phyloP scores from a whole-genome alignment of 2,329 filamentous ascomycete species.

The Fulvia fulva region DNA sequence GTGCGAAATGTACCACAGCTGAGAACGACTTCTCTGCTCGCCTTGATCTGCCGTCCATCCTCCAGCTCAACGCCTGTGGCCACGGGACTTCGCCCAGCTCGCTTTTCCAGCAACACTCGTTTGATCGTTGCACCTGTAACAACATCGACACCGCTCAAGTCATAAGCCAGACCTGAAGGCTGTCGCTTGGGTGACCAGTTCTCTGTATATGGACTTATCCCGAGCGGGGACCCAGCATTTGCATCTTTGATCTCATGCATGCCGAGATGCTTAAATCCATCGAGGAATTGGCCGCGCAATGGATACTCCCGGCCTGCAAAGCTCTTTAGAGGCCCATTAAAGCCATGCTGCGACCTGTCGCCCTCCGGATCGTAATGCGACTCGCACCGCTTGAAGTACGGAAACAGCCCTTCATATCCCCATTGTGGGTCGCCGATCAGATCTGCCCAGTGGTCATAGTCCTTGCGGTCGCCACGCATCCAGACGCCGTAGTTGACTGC shows the following conservation, averaged over 20 bases:
- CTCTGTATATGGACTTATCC: not conserved
- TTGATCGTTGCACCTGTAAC: not conserved
- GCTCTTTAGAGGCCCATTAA: not conserved
- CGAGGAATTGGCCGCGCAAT: not conserved
- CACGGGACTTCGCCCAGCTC: not conserved
- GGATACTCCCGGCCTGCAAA: not conserved
- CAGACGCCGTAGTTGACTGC: conserved; percentile 1
- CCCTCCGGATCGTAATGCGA: conserved; percentile 4
- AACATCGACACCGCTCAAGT: not conserved
- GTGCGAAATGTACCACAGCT: conserved; percentile 38
- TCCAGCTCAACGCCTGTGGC: not conserved
- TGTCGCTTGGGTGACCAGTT: conserved; percentile 1
- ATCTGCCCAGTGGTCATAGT: conserved; percentile 6
- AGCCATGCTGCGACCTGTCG: not conserved
- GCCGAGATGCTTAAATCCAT: not conserved
- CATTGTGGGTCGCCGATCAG: conserved; percentile 1
- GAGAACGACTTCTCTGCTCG: conserved; percentile 38
- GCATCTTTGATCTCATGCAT: not conserved
- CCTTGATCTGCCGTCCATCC: conserved; percentile 16
- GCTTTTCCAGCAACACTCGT: not conserved
- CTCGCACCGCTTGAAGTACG: conserved; percentile 7
- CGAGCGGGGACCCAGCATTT: conserved; percentile 1
- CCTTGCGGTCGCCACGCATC: conserved; percentile 4
- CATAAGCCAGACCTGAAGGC: not conserved
- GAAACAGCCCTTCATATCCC: conserved; percentile 2